These are phyloP conservation scores for Cercospora beticola DNA, from an alignment of 2,329 filamentous ascomycete species.

Conservation along the genomic window DNA sequence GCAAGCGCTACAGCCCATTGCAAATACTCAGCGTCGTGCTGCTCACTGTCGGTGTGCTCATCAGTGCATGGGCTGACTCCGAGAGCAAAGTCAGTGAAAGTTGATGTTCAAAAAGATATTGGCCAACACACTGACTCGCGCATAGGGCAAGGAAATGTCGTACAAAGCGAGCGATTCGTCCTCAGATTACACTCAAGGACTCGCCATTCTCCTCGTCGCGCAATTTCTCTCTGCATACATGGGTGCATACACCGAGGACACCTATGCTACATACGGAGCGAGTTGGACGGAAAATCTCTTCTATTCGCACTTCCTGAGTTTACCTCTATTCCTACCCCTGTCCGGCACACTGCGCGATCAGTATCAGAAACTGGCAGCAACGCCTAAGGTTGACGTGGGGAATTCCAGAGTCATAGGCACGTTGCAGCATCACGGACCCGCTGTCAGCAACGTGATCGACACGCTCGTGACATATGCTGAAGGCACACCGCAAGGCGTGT, in stretches of 20 bases:
- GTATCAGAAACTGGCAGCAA: conserved; percentile 62
- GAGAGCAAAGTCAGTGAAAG: conserved; percentile 66
- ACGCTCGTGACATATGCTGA: conserved; percentile 20
- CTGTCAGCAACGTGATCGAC: conserved; percentile 13
- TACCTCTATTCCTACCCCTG: conserved; percentile 75
- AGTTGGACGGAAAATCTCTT: conserved; percentile 97
- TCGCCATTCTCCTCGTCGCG: conserved; percentile 79
- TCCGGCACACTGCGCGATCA: conserved; percentile 64
- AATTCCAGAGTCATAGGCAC: conserved; percentile 9
- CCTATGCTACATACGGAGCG: conserved; percentile 80
- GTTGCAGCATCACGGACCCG: conserved; percentile 7
- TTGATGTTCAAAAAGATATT: neutral
- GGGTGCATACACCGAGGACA: conserved; percentile 90
- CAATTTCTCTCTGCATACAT: conserved; percentile 90
- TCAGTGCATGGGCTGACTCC: conserved; percentile 87
- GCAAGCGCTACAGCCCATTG: conserved; percentile 76
- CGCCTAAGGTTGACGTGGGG: conserved; percentile 44
- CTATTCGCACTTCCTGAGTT: conserved; percentile 76
- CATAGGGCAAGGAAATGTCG: conserved; percentile 45
- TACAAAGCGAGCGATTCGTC: conserved; percentile 42
- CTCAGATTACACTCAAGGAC: conserved; percentile 64
- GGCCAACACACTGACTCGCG: conserved; percentile 13
- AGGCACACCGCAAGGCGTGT: conserved; percentile 63
- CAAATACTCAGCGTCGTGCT: conserved; percentile 81
- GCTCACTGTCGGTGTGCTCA: conserved; percentile 80